Base-by-base conservation (phyloP, 257 asterid species). In the Solanum raphanifolium region DNA sequence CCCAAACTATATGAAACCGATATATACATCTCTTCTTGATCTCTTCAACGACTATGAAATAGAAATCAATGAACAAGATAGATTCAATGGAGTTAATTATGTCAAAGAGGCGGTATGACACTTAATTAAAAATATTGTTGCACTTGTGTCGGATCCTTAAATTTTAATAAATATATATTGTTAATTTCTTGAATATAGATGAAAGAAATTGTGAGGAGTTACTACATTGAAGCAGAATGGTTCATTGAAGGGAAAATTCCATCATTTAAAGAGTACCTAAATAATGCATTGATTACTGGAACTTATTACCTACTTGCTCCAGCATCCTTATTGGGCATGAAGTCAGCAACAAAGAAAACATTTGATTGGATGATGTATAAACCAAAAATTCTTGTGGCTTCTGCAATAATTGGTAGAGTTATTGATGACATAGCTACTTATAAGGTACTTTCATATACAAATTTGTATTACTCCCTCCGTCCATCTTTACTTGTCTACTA, bases 191-290 rank as follows among this genome's bases (percentile, higher is more conserved):
- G 43, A 32, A 23, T 83, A 90, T 83, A 91, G 93, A 88, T 92
- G 90, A 91, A 91, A 34, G 92, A 92, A 88, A 78, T 92, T 11
- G 87, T 91, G 34, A 92, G 90, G 65, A 86, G 89, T 62, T 91
- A 91, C 90, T 38, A 88, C 85, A 90, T 83, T 5, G 95, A 94
- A 84, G 92, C 95, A 0, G 87, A 91, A 87, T 92, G 94, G 96
- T 92, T 93, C 83, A 87, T 90, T 4, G 79, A 88, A 90, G 91
- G 91, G 27, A 74, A 90, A 75, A 82, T 89, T 85, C 93, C 96
- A 43, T 27, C 90, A 38, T 93, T 94, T 86, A 58, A 39, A 16
- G 94, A 91, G 15, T 93, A 93, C 92, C 38, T 90, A 85, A 78
- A 36, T 18, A 90, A 90, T 60, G 93, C 91, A 46, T 82, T 90